These are phyloP conservation scores for Penicillium palitans DNA, from an alignment of 2,329 filamentous ascomycete genomes.

Conservation along the genomic window DNA sequence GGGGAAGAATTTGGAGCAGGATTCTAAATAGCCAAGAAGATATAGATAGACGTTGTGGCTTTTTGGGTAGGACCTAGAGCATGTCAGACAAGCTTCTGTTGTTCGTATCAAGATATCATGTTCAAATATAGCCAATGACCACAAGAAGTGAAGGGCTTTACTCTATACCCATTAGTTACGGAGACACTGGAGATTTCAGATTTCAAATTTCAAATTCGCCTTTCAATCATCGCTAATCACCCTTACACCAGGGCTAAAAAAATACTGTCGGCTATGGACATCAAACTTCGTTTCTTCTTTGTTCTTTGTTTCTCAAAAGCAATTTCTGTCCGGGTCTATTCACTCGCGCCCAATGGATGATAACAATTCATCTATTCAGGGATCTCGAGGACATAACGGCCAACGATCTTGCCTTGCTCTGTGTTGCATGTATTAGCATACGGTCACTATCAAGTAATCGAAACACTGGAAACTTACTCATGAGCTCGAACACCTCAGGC, in stretches of 20 bases:
- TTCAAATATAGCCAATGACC: not conserved
- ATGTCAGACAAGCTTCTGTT: not conserved
- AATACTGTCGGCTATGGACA: not conserved
- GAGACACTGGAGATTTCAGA: not conserved
- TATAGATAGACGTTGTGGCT: not conserved
- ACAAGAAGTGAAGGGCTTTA: not conserved
- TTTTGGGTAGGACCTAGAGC: not conserved
- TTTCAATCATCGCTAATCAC: slow-evolving; percentile 1
- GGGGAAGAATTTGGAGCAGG: slow-evolving; percentile 10
- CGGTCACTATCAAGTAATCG: not conserved
- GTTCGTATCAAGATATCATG: not conserved
- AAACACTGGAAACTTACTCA: slow-evolving; percentile 46
- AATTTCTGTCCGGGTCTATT: not conserved
- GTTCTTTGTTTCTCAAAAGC: not conserved
- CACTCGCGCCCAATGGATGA: not conserved
- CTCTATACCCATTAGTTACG: not conserved
- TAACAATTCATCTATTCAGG: slow-evolving; percentile 32
- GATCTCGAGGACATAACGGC: slow-evolving; percentile 49
- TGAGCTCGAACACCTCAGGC: slow-evolving; percentile 74
- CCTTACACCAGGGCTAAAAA: not conserved
- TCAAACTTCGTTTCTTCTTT: not conserved
- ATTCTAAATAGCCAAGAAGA: not conserved
- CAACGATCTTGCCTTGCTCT: slow-evolving; percentile 45
- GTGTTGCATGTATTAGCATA: slow-evolving; percentile 20
- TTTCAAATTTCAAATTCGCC: not conserved